Conservation (phyloP, 768 basidiomycete genomes). For the Boletales sp. region DNA sequence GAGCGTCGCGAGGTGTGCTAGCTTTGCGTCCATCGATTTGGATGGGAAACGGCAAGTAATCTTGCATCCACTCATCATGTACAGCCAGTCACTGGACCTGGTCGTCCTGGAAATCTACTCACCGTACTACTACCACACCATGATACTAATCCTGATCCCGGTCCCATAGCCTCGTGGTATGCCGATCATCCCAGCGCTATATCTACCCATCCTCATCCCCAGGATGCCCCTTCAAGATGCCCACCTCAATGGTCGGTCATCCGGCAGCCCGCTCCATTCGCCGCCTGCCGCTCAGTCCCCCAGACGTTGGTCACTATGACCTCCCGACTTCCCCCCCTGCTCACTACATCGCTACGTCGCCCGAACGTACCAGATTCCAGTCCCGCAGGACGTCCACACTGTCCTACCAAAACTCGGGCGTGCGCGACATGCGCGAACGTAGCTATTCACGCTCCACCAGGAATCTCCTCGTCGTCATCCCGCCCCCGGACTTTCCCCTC, state of each 20-base stretch:
- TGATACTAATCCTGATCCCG: too few species aligned
- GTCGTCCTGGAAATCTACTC: slow-evolving; percentile 29
- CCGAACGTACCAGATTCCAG: slow-evolving; percentile 23
- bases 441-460: slow-evolving; percentile 36
- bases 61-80: background rate
- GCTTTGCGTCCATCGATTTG: slow-evolving; percentile 57
- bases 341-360: background rate
- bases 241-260: too few species aligned
- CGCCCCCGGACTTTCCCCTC: slow-evolving; percentile 54
- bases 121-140: too few species aligned
- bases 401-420: slow-evolving; percentile 48
- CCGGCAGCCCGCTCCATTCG: slow-evolving; percentile 27
- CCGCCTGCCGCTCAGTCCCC: slow-evolving; percentile 33
- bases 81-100: too few species aligned
- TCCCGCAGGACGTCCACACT: slow-evolving; percentile 48
- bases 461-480: slow-evolving; percentile 65
- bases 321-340: background rate
- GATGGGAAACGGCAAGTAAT: too few species aligned
- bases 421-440: slow-evolving; percentile 45
- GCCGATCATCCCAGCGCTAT: background rate
- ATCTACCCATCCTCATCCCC: slow-evolving; percentile 32
- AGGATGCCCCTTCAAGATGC: too few species aligned
- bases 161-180: slow-evolving; percentile 19
- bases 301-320: slow-evolving; percentile 32
- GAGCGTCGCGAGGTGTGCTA: slow-evolving; percentile 59